Percentiles rank a stretch among this genome's conserved stretches.
Conservation (phyloP, 2,329 filamentous ascomycete species). For the Metarhizium sp. region DNA sequence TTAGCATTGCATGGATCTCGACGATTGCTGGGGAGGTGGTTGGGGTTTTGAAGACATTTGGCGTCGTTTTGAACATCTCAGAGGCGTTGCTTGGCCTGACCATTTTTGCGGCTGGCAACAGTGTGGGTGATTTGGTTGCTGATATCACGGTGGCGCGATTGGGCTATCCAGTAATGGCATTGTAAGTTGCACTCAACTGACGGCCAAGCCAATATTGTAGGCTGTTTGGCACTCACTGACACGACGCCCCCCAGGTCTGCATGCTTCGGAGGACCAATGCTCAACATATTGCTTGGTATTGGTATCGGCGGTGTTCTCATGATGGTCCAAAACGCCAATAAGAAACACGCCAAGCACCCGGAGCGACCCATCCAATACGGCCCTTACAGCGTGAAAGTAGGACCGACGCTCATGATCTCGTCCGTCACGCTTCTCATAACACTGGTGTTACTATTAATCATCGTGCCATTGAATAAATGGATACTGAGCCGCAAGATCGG, state of each 20-base stretch:
- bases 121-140: slow-evolving; percentile 84
- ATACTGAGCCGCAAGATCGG: slow-evolving; percentile 76
- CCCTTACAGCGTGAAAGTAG: slow-evolving; percentile 76
- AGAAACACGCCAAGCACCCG: slow-evolving; percentile 58
- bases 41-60: slow-evolving; percentile 84
- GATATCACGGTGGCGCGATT: slow-evolving; percentile 90
- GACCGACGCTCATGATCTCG: slow-evolving; percentile 75
- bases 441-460: slow-evolving; percentile 65
- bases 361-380: slow-evolving; percentile 55
- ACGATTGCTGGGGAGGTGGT: slow-evolving; percentile 95
- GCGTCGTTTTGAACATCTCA: slow-evolving; percentile 84
- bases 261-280: slow-evolving; percentile 96
- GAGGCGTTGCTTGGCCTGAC: slow-evolving; percentile 93
- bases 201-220: background rate
- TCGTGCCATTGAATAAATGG: slow-evolving; percentile 82
- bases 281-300: slow-evolving; percentile 92
- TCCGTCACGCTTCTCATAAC: slow-evolving; percentile 77
- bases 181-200: slow-evolving; percentile 34
- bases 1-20: slow-evolving; percentile 92
- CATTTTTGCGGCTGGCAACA: slow-evolving; percentile 94
- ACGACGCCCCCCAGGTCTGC: slow-evolving; percentile 47
- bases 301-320: slow-evolving; percentile 88
- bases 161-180: slow-evolving; percentile 92
- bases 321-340: slow-evolving; percentile 61
- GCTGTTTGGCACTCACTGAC: background rate